phyloP scores from a whole-genome alignment of 208 protist species.

The Balamuthia mandrillaris region DNA sequence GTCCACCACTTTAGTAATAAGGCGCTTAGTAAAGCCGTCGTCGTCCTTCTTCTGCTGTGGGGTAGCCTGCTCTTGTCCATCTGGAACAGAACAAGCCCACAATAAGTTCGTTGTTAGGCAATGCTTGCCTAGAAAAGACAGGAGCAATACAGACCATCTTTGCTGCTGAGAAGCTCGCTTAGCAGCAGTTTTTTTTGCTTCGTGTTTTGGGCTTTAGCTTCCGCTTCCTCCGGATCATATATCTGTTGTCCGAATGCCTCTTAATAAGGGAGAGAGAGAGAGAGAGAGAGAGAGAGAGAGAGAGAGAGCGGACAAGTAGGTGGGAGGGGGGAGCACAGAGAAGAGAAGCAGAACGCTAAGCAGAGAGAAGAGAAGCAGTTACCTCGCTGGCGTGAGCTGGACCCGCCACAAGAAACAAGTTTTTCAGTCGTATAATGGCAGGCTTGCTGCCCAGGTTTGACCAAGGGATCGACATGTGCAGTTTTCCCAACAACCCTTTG shows the following conservation, averaged over 20 bases:
- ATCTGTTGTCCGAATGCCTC: too few species aligned
- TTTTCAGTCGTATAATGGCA: constrained; percentile 13
- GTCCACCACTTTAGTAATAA: background rate
- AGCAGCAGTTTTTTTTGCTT: constrained; percentile 29
- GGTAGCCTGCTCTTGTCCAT: background rate
- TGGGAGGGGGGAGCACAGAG: background rate
- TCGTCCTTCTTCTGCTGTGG: background rate
- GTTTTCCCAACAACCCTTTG: constrained; percentile 22
- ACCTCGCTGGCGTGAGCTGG: background rate
- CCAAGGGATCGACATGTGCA: constrained; percentile 28
- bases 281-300: background rate
- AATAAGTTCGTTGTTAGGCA: too few species aligned
- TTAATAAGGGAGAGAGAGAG: background rate
- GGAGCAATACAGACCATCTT: background rate
- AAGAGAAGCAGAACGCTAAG: background rate
- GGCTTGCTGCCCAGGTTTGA: constrained; percentile 27
- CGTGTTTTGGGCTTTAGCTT: too few species aligned
- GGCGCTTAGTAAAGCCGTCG: background rate
- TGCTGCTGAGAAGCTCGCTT: constrained; percentile 16
- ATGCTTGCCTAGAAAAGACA: background rate
- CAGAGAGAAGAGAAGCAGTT: background rate
- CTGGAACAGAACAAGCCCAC: background rate
- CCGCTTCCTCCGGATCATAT: too few species aligned
- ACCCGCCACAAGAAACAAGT: background rate
- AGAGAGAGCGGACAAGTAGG: background rate